Conservation (phyloP, 2,329 filamentous ascomycete species). For the Corniculantispora saksenae region DNA sequence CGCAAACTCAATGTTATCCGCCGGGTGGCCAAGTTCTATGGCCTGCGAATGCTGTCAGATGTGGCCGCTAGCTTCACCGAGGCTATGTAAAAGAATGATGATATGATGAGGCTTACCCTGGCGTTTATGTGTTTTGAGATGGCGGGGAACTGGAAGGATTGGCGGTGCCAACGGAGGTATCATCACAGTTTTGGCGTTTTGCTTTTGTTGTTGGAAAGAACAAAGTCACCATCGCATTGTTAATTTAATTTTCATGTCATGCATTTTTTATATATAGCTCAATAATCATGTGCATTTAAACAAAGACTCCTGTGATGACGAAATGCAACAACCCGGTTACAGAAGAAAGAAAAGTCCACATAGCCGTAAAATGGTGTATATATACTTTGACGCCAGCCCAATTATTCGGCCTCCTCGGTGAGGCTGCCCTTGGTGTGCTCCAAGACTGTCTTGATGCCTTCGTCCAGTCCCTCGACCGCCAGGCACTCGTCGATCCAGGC, state of each 20-base stretch:
- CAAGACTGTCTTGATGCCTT: slow-evolving; percentile 56
- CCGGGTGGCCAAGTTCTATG: slow-evolving; percentile 77
- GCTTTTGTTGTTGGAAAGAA: neutral
- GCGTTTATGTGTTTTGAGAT: slow-evolving; percentile 14
- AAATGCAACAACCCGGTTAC: slow-evolving; percentile 2
- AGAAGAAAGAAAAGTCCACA: neutral
- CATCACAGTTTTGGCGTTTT: slow-evolving; percentile 4
- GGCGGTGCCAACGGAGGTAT: neutral
- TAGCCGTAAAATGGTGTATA: neutral
- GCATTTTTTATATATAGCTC: slow-evolving; percentile 7
- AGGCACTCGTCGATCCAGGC: slow-evolving; percentile 59
- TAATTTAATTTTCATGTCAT: neutral
- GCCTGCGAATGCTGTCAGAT: slow-evolving; percentile 75
- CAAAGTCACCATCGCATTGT: neutral
- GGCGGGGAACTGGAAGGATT: slow-evolving; percentile 4
- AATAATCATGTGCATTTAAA: slow-evolving; percentile 13
- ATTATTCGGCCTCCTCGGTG: neutral
- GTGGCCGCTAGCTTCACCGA: slow-evolving; percentile 67
- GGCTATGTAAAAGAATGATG: slow-evolving; percentile 38
- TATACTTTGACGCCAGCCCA: neutral
- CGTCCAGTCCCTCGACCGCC: slow-evolving; percentile 51
- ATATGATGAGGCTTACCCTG: slow-evolving; percentile 7
- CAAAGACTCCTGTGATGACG: slow-evolving; percentile 1
- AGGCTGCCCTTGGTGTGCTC: slow-evolving; percentile 49
- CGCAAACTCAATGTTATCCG: slow-evolving; percentile 68